Evolutionary conservation across 805 yeast genomes (phyloP).

Genomic region (Ogataea saltuana): DNA sequence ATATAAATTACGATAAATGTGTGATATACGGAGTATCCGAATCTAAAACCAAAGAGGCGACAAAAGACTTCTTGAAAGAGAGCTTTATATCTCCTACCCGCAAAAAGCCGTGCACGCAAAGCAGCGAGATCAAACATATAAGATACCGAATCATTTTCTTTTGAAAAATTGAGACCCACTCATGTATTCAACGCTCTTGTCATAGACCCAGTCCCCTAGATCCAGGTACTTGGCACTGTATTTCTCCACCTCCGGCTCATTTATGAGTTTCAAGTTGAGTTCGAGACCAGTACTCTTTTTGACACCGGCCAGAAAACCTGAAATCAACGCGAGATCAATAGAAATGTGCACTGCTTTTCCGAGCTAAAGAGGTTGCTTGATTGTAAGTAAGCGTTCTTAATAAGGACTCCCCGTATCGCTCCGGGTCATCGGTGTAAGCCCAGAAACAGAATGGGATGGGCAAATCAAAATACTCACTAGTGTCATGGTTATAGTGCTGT

Average conservation of each 20-base stretch:
- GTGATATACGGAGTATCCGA: too few species aligned
- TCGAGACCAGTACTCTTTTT: conserved; percentile 71
- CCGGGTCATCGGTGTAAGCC: too few species aligned
- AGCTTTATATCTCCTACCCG: too few species aligned
- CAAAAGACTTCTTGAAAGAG: too few species aligned
- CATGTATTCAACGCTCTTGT: conserved; percentile 67
- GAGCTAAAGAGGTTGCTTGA: conserved; percentile 19
- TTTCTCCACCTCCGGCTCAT: conserved; percentile 46
- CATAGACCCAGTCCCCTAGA: conserved; percentile 83
- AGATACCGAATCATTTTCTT: conserved; percentile 41
- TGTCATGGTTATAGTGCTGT: conserved; percentile 13
- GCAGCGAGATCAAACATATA: not conserved
- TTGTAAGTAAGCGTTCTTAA: too few species aligned
- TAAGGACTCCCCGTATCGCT: too few species aligned
- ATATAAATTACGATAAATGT: too few species aligned
- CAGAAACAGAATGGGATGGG: not conserved
- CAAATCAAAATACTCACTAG: conserved; percentile 10
- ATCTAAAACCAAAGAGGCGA: too few species aligned
- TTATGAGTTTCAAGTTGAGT: conserved; percentile 52
- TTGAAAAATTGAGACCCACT: conserved; percentile 73
- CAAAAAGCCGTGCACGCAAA: too few species aligned
- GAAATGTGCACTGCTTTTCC: conserved; percentile 57
- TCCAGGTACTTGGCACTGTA: conserved; percentile 69
- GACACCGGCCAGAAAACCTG: conserved; percentile 71
- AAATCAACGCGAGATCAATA: conserved; percentile 59